Evolutionary conservation across 2,329 filamentous ascomycete species (phyloP).

Genomic region (Diplodia corticola): DNA sequence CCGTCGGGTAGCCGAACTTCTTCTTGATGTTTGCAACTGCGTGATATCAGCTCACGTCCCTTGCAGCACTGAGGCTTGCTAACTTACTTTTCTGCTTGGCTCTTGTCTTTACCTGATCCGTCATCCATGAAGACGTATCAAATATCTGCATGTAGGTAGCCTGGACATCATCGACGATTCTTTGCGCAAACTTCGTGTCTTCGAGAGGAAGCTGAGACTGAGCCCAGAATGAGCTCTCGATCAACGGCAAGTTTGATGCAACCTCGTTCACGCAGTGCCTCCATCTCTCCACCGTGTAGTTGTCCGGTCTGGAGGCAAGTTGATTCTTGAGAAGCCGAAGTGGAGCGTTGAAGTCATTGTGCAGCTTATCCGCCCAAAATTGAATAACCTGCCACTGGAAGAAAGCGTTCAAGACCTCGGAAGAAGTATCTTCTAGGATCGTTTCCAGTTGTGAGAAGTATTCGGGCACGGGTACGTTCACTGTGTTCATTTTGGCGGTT

Average conservation of each 20-base stretch:
- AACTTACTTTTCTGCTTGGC: conserved; percentile 57
- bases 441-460: conserved; percentile 61
- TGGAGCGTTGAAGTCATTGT: conserved; percentile 61
- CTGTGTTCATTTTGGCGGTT: conserved; percentile 50
- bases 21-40: conserved; percentile 63
- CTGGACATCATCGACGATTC: conserved; percentile 71
- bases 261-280: conserved; percentile 62
- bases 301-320: background rate
- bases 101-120: conserved; percentile 58
- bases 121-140: conserved; percentile 64
- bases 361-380: conserved; percentile 54
- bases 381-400: conserved; percentile 65
- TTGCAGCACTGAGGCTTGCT: background rate
- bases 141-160: conserved; percentile 64
- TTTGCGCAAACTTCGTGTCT: conserved; percentile 66
- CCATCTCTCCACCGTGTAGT: conserved; percentile 57
- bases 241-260: conserved; percentile 64
- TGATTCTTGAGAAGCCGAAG: conserved; percentile 45
- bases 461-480: conserved; percentile 61
- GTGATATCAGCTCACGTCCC: background rate
- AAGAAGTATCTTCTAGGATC: conserved; percentile 55
- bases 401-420: conserved; percentile 60
- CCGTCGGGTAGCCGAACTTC: conserved; percentile 68
- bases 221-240: conserved; percentile 69
- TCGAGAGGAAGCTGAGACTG: conserved; percentile 64